These are phyloP conservation scores for Pyrus hybrid DNA, from an alignment of 331 rosid genomes.

Conservation along the genomic window DNA sequence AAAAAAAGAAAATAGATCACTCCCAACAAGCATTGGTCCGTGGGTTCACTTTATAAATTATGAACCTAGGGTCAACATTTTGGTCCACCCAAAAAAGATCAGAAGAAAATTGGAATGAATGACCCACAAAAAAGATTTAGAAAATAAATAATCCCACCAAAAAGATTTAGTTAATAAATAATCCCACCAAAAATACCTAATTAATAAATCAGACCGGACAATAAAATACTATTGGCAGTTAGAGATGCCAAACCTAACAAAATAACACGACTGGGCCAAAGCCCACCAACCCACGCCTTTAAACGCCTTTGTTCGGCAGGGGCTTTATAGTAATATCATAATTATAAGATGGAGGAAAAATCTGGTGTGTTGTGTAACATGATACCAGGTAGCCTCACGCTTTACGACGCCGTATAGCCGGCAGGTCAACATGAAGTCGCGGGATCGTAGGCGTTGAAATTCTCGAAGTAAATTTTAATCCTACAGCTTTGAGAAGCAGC, in stretches of 20 bases:
- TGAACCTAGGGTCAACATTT: too few species aligned
- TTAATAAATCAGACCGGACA: neutral
- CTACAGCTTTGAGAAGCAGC: neutral
- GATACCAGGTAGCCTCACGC: neutral
- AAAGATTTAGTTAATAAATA: neutral
- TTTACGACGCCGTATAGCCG: constrained; percentile 26
- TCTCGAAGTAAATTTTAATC: neutral
- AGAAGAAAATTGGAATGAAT: too few species aligned
- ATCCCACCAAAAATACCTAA: neutral
- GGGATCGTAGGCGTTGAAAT: constrained; percentile 7
- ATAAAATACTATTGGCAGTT: neutral
- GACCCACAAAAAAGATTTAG: too few species aligned
- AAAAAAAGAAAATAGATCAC: too few species aligned
- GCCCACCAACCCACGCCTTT: constrained; percentile 5
- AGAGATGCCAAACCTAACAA: neutral
- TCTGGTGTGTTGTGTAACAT: neutral
- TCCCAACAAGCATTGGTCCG: too few species aligned
- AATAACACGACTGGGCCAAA: neutral
- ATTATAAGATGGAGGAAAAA: neutral
- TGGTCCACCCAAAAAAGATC: too few species aligned
- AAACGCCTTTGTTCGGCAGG: neutral
- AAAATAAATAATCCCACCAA: neutral
- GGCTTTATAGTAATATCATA: neutral
- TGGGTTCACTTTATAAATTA: too few species aligned
- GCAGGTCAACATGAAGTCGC: constrained; percentile 12